Conservation (phyloP, 495 filamentous ascomycete genomes). For the Schizothecium vesticola region DNA sequence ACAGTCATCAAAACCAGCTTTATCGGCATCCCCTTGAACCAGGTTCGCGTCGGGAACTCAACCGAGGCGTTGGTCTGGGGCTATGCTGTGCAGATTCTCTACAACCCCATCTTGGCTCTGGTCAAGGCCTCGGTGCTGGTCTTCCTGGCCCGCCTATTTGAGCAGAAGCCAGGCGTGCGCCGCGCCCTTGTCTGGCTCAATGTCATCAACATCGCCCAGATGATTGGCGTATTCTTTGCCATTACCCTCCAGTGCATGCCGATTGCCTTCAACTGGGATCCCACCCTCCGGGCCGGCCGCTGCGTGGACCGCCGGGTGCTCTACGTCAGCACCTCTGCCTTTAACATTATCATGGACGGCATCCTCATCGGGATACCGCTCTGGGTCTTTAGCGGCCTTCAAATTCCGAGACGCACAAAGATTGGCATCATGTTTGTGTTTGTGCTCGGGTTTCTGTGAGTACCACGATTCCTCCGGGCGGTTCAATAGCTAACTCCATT, state of each 20-base stretch:
- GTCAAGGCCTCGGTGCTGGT: conserved; percentile 56
- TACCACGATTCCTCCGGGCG: not conserved
- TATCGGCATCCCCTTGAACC: conserved; percentile 42
- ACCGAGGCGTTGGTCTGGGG: conserved; percentile 41
- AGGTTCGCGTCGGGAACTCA: conserved; percentile 41
- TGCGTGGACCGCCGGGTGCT: conserved; percentile 47
- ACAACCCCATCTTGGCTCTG: conserved; percentile 58
- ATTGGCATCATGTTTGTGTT: conserved; percentile 47
- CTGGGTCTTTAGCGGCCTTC: conserved; percentile 42
- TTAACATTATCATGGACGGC: conserved; percentile 50
- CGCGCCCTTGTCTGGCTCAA: conserved; percentile 46
- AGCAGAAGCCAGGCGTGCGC: conserved; percentile 41
- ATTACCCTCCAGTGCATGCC: conserved; percentile 56
- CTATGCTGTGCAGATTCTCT: conserved; percentile 55
- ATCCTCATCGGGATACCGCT: conserved; percentile 45
- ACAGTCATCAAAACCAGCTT: conserved; percentile 50
- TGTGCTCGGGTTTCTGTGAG: conserved; percentile 46
- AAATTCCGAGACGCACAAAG: conserved; percentile 44
- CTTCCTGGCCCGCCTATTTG: conserved; percentile 49
- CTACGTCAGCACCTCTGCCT: conserved; percentile 40
- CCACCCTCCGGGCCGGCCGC: conserved; percentile 31
- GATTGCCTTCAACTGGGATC: conserved; percentile 46
- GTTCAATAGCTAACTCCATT: not conserved
- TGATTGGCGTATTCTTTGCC: conserved; percentile 50
- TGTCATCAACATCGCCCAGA: conserved; percentile 45